These are phyloP conservation scores for Debaryomyces nepalensis DNA, from an alignment of 1,139 yeast species.

Conservation along the genomic window DNA sequence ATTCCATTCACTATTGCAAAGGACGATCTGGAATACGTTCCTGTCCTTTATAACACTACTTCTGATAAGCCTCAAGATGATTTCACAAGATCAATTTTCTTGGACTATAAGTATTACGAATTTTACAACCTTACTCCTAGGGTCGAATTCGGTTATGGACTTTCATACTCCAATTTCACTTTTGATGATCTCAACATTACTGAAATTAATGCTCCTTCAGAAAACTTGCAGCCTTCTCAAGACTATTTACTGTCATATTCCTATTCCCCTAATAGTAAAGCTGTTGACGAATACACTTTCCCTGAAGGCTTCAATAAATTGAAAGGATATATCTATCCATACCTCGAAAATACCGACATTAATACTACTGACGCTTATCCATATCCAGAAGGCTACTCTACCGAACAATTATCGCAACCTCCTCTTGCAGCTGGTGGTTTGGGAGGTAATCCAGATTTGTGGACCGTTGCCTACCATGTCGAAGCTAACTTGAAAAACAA, in stretches of 20 bases:
- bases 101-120: constrained; percentile 33
- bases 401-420: constrained; percentile 19
- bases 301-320: constrained; percentile 27
- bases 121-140: constrained; percentile 24
- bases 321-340: constrained; percentile 49
- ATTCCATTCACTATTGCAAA: constrained; percentile 59
- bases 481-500: constrained; percentile 30
- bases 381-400: constrained; percentile 49
- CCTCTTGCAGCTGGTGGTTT: constrained; percentile 46
- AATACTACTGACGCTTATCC: constrained; percentile 41
- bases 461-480: constrained; percentile 36
- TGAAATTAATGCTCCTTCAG: not conserved
- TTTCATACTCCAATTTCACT: constrained; percentile 29
- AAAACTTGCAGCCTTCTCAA: not conserved
- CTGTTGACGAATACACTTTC: constrained; percentile 20
- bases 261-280: constrained; percentile 17
- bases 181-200: constrained; percentile 20
- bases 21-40: constrained; percentile 35
- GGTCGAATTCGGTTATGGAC: constrained; percentile 26
- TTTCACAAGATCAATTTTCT: constrained; percentile 32
- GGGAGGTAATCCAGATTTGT: constrained; percentile 43
- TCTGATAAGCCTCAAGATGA: constrained; percentile 27
- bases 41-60: constrained; percentile 28
- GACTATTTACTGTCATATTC: not conserved
- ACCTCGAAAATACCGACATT: constrained; percentile 37